Evolutionary conservation across 1,284 basidiomycete genomes (phyloP).

Genomic region (Ceratobasidium sp.): DNA sequence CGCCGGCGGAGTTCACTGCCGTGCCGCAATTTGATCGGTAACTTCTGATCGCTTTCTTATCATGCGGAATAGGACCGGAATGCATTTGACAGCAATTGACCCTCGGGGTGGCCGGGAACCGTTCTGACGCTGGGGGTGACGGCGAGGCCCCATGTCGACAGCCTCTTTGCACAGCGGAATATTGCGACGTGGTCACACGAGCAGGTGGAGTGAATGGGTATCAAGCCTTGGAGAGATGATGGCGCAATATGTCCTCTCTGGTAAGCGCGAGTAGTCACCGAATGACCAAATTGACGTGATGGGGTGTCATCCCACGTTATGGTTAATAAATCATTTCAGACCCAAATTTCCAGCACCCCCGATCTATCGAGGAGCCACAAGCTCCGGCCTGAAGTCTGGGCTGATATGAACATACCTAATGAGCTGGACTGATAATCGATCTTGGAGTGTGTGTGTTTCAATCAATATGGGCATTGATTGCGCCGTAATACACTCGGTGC

Average conservation of each 20-base stretch:
- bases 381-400: not conserved
- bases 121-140: too few relatives aligned
- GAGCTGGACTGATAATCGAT: not conserved
- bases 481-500: not conserved
- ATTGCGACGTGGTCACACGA: not conserved
- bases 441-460: not conserved
- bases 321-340: not conserved
- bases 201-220: too few relatives aligned
- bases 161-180: not conserved
- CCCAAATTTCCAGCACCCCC: not conserved
- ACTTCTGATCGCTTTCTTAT: not conserved
- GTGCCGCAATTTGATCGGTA: slow-evolving; percentile 8
- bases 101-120: too few relatives aligned
- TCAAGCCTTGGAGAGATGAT: not conserved
- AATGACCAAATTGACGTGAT: not conserved
- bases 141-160: too few relatives aligned
- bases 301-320: not conserved
- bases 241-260: not conserved
- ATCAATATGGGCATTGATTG: not conserved
- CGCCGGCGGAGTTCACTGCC: slow-evolving; percentile 8
- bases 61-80: not conserved
- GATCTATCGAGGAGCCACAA: not conserved
- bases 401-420: not conserved
- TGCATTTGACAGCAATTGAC: not conserved
- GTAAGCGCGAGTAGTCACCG: not conserved